Conservation (phyloP, 176 grass and related monocot species). For the Cenchrus americanus region DNA sequence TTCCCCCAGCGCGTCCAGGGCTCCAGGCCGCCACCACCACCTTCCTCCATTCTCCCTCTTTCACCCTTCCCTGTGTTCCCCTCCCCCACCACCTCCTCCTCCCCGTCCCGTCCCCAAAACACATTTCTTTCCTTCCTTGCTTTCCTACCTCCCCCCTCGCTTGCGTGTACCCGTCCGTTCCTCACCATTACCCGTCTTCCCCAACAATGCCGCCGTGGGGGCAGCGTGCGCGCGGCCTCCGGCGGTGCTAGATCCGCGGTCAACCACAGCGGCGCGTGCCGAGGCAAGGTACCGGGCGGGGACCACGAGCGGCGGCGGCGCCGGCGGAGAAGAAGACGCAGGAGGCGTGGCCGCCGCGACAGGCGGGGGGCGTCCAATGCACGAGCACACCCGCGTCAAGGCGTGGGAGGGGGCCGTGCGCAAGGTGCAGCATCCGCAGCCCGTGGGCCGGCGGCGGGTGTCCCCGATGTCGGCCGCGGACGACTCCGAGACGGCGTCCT, state of each 20-base stretch:
- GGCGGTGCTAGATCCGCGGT: slow-evolving; percentile 44
- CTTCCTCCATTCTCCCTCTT: background rate
- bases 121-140: slow-evolving; percentile 42
- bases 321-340: background rate
- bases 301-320: background rate
- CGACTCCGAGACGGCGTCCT: slow-evolving; percentile 52
- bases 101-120: slow-evolving; percentile 3
- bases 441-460: slow-evolving; percentile 45
- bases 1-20: background rate
- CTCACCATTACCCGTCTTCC: background rate
- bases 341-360: slow-evolving; percentile 12
- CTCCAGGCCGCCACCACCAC: background rate
- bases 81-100: background rate
- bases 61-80: background rate
- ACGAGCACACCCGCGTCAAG: slow-evolving; percentile 57
- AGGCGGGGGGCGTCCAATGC: slow-evolving; percentile 48
- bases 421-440: slow-evolving; percentile 56
- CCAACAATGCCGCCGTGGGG: slow-evolving; percentile 53
- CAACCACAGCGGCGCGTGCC: background rate
- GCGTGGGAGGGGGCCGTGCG: slow-evolving; percentile 68
- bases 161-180: slow-evolving; percentile 37
- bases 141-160: slow-evolving; percentile 37
- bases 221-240: slow-evolving; percentile 18
- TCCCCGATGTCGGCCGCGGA: slow-evolving; percentile 55
- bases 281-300: background rate